phyloP scores from a whole-genome alignment of 2,329 filamentous ascomycete genomes.

The Epichloe uncinata region DNA sequence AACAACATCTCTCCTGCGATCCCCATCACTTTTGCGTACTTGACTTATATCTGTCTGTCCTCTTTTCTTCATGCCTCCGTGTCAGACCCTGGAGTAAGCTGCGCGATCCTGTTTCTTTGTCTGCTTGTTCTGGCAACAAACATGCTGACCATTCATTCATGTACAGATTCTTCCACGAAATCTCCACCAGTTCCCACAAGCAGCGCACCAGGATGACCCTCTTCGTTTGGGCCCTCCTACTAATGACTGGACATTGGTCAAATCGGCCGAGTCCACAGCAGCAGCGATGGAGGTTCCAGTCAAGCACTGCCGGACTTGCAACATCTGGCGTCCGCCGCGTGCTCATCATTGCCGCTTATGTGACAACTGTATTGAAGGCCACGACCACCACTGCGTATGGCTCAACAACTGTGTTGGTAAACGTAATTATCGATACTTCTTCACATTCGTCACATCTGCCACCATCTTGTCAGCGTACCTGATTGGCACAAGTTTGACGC shows the following conservation, averaged over 20 bases:
- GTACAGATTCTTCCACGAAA: slow-evolving; percentile 79
- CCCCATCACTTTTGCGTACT: slow-evolving; percentile 78
- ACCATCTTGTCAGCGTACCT: slow-evolving; percentile 67
- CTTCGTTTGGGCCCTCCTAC: slow-evolving; percentile 69
- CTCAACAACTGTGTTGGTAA: slow-evolving; percentile 96
- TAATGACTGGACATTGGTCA: slow-evolving; percentile 88
- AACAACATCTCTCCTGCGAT: slow-evolving; percentile 74
- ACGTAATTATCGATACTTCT: slow-evolving; percentile 97
- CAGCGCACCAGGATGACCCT: slow-evolving; percentile 65
- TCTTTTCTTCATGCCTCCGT: slow-evolving; percentile 89
- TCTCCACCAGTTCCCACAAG: slow-evolving; percentile 72
- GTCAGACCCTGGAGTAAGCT: slow-evolving; percentile 80
- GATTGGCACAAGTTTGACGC: slow-evolving; percentile 63
- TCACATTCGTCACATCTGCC: slow-evolving; percentile 70
- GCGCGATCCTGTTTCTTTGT: not conserved
- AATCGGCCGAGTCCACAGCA: slow-evolving; percentile 58
- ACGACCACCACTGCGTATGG: slow-evolving; percentile 98
- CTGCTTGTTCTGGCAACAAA: not conserved
- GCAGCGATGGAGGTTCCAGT: slow-evolving; percentile 96
- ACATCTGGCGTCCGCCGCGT: slow-evolving; percentile 90
- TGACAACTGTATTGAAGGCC: slow-evolving; percentile 93
- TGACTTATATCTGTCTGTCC: slow-evolving; percentile 82
- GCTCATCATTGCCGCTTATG: slow-evolving; percentile 94
- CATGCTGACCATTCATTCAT: not conserved
- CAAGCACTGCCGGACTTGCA: slow-evolving; percentile 96